Conservation (phyloP, 2,329 filamentous ascomycete species). For the Aspergillus nomiae region DNA sequence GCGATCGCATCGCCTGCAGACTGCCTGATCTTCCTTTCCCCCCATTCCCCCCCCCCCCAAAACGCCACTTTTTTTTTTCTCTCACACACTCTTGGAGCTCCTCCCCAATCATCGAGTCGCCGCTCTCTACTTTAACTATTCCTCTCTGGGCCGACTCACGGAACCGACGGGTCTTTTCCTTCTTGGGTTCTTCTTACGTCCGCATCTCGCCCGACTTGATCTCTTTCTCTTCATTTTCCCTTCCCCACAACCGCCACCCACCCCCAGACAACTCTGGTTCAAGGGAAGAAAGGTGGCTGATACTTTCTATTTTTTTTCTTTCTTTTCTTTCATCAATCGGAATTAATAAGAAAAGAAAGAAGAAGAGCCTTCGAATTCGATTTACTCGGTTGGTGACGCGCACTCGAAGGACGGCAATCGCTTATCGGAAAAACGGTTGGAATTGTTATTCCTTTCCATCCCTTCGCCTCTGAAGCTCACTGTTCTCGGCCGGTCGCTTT, state of each 20-base stretch:
- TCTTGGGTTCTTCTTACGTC: slow-evolving; percentile 18
- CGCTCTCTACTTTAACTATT: slow-evolving; percentile 7
- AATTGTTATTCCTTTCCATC: slow-evolving; percentile 1
- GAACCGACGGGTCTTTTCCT: slow-evolving; percentile 4
- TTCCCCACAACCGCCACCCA: slow-evolving; percentile 22
- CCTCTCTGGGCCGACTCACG: neutral
- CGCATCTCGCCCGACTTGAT: slow-evolving; percentile 22
- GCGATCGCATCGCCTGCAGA: slow-evolving; percentile 21
- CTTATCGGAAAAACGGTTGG: slow-evolving; percentile 1
- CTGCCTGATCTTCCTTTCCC: slow-evolving; percentile 14
- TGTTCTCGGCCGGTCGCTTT: slow-evolving; percentile 1
- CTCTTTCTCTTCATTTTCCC: slow-evolving; percentile 11
- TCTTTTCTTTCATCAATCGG: neutral
- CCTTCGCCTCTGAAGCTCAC: neutral
- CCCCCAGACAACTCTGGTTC: slow-evolving; percentile 18
- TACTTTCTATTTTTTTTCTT: slow-evolving; percentile 8
- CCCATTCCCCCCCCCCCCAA: slow-evolving; percentile 8
- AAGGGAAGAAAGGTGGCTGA: slow-evolving; percentile 17
- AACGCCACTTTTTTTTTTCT: slow-evolving; percentile 18
- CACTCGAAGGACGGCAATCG: neutral
- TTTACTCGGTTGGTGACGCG: neutral
- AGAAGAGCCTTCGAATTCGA: slow-evolving; percentile 5
- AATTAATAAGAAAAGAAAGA: neutral
- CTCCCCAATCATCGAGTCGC: slow-evolving; percentile 6
- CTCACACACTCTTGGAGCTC: neutral